Percentiles rank a stretch among this genome's conserved stretches.
Evolutionary conservation across 257 asterid species (phyloP).

Genomic region (Solanum lycopersicoides): DNA sequence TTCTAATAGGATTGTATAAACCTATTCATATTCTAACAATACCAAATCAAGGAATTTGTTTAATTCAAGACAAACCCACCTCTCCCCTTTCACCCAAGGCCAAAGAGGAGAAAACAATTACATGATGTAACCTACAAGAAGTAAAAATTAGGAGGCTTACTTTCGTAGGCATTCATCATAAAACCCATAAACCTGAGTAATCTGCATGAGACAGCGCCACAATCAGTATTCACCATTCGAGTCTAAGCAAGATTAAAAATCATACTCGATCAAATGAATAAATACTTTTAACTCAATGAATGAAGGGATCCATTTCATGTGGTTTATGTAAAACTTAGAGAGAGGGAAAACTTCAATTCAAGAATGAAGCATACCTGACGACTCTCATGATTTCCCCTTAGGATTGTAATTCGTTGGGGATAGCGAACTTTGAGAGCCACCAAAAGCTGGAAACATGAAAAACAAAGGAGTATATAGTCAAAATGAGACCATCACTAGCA

Average conservation of each 20-base stretch:
- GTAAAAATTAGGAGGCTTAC: slow-evolving; percentile 28
- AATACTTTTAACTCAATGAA: not conserved
- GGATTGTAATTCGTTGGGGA: slow-evolving; percentile 43
- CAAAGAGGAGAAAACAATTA: not conserved
- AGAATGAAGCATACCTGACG: slow-evolving; percentile 36
- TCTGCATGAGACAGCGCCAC: slow-evolving; percentile 28
- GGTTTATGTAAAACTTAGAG: not conserved
- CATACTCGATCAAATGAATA: not conserved
- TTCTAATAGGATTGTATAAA: too few relatives aligned
- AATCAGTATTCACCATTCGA: not conserved
- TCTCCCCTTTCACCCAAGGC: not conserved
- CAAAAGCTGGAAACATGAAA: slow-evolving; percentile 21
- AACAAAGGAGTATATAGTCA: not conserved
- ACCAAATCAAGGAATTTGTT: not conserved
- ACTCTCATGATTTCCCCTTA: slow-evolving; percentile 85
- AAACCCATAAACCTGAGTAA: slow-evolving; percentile 73
- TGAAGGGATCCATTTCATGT: not conserved
- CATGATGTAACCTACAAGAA: not conserved
- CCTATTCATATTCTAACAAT: too few relatives aligned
- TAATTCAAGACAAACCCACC: not conserved
- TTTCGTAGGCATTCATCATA: slow-evolving; percentile 77
- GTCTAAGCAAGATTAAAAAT: not conserved
- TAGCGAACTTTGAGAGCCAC: slow-evolving; percentile 47
- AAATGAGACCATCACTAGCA: not conserved
- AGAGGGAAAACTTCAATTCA: not conserved